Evolutionary conservation across 306 rosid genomes (phyloP), one percentile per base, ranked within the genome.

Genomic region (Sicyos edulis): DNA sequence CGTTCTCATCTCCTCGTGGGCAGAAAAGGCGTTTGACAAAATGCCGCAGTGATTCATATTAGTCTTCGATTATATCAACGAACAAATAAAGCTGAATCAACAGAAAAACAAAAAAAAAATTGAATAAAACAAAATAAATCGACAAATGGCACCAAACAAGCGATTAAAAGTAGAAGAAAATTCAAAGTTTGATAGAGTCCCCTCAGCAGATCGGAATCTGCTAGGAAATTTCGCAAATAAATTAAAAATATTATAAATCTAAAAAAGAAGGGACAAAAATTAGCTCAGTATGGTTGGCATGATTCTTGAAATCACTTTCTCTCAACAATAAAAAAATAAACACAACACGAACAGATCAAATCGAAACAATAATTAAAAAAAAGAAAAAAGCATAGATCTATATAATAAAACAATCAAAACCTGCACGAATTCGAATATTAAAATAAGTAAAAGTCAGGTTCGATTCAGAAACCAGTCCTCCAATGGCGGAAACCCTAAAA

Each of bases 21-120:
- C 76, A n/a, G 95, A 85, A 77, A 86, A 87, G 57, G 85, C 85
- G 89, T 82, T 88, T 71, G 83, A 91, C 72, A 77, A 88, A 72
- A 88, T 75, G 67, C 74, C 83, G 68, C 85, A 86, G 82, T 84
- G 92, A 53, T 91, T 91, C 97, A 88, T 89, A 75, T 47, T 84
- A 42, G 21, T 51, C 76, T n/a, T 71, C 3, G 32, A 60, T 58
- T 73, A 45, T 67, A 21, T 24, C 42, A 67, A 67, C 42, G 72
- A 32, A 68, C 72, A 68, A 68, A 68, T 68, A 68, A 49, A 68
- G 42, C 72, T 68, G 72, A 7, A 44, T 8, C 4, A 32, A 4
- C 15, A 69, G 19, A 32, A 26, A 24, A 50, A 3, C 8, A 49
- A 8, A 49, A 66, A 47, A 51, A 12, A 24, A 12, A 49, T 51